These are phyloP conservation scores for Termitomyces sp. DNA, from an alignment of 768 basidiomycete genomes.

Conservation along the genomic window DNA sequence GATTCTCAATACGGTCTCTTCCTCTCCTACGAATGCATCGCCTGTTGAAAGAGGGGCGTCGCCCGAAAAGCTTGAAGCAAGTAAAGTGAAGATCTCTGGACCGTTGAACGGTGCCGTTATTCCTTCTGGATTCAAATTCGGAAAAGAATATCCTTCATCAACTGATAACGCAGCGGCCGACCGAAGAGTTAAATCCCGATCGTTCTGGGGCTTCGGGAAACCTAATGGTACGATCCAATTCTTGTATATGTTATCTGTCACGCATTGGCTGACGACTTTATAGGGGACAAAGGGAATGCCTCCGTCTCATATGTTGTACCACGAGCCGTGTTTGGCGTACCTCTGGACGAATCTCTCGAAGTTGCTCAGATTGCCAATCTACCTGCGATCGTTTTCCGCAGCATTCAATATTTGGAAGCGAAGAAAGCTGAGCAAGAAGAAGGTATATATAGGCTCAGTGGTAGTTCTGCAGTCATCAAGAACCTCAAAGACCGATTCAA, in stretches of 20 bases:
- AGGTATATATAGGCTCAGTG: conserved; percentile 94
- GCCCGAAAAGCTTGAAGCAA: conserved; percentile 49
- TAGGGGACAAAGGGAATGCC: conserved; percentile 29
- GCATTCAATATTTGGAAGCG: conserved; percentile 90
- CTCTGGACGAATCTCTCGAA: conserved; percentile 82
- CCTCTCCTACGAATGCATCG: conserved; percentile 39
- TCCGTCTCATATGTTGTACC: conserved; percentile 33
- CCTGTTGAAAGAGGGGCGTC: conserved; percentile 46
- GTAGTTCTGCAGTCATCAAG: conserved; percentile 94
- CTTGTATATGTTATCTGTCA: not conserved
- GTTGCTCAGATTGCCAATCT: conserved; percentile 86
- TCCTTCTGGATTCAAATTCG: conserved; percentile 88
- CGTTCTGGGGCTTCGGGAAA: conserved; percentile 90
- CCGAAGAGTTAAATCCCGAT: conserved; percentile 82
- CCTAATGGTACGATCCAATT: conserved; percentile 37
- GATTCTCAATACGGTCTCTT: conserved; percentile 40
- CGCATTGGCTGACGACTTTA: not conserved
- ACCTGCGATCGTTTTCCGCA: conserved; percentile 92
- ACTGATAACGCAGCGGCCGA: conserved; percentile 42
- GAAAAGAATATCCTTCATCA: conserved; percentile 54
- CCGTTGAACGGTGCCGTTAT: conserved; percentile 83
- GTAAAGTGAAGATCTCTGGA: conserved; percentile 83
- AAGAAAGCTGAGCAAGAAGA: conserved; percentile 96
- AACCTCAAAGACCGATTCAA: conserved; percentile 91
- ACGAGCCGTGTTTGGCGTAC: conserved; percentile 84